Base-by-base conservation (phyloP, 257 asterid species). In the Prunella vulgaris region DNA sequence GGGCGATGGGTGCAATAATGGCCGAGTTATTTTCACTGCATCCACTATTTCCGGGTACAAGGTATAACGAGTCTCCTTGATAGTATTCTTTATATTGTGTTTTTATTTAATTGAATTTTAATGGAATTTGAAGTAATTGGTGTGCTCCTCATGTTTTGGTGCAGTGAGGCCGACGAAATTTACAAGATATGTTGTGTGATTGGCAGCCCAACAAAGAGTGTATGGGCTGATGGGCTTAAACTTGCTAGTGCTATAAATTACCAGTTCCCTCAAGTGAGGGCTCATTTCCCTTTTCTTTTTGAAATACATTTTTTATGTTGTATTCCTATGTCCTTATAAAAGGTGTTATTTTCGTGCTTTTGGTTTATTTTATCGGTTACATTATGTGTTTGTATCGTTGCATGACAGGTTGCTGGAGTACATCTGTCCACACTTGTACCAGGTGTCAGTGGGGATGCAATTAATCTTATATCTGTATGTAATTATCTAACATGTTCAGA, bases 1-100 rank as follows among this genome's bases (percentile, higher is more conserved):
- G 96, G 96, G 96, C 96, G 1, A 81, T 88, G 90, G 96, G 96
- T 48, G 96, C 93, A 42, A 86, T 88, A 58, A 84, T 88, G 87
- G 93, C 96, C 38, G 96, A 88, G 74, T 66, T 86, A 62, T 78
- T 84, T 58, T 78, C 88, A 37, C 86, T 85, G 35, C 84, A 89
- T 60, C 89, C 91, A 65, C 73, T 87, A 53, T 87, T 87, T 76
- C 95, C 95, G 2, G 95, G 95, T 28, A 72, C 84, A 46, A 85
- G 88, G 90, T 85, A 85, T 44, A 25, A 51, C 37, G 10, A 25
- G 67, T 69, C 40, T 27, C 69, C 38, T 46, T 28, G 64, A 53
- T 60, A 21, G 64, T 63, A n/a, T 22, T 18, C 10, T 17, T 57
- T 56, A 4, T 44, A 8, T 27, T 12, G 13, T 59, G 51, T 44